Base-by-base conservation (phyloP, 805 yeast species). In the Lipomyces starkeyi region DNA sequence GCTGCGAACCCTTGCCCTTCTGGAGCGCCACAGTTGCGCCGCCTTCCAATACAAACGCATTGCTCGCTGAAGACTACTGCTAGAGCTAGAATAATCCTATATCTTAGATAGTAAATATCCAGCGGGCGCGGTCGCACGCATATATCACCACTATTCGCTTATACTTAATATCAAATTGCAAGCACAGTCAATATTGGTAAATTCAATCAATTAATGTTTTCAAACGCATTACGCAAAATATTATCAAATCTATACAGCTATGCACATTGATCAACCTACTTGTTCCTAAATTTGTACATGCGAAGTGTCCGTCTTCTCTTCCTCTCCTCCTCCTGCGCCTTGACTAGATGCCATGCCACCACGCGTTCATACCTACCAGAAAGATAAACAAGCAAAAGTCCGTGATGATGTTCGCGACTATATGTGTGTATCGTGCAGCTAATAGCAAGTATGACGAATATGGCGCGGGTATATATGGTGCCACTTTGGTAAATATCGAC, bases 391-490 rank as follows among this genome's bases (percentile, higher is more conserved):
- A 49, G 57, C 70, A 52, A 47, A 72, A 66, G 57, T 72, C 74
- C 13, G 71, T 25, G 20, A 72, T 62, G 9, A 72, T n/a, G 32
- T 73, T 63, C 27, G 68, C 37, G 49, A 65, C 47, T 34, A 69
- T 67, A 43, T 72, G 71, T 35, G 65, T 61, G 58, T 72, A 72
- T 13, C 74, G 62, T 20, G 74, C 74, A 20, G 64, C 65, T 4
- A 72, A 61, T 13, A 62, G 35, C 34, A 72, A 61, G 54, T 72
- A 72, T 6, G 65, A 49, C 22, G 74, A 70, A 62, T 72, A 72
- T 2, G 74, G 74, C 25, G 71, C 62, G 8, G 74, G 74, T n/a
- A 72, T 27, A 47, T 59, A 72, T 1, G 53, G 59, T 9, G 74
- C 70, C 35, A 72, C 47, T 43, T 71, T 64, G 4, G 73, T 62